phyloP scores from a whole-genome alignment of 2,329 filamentous ascomycete species.

The Ceratocystis cubensis region DNA sequence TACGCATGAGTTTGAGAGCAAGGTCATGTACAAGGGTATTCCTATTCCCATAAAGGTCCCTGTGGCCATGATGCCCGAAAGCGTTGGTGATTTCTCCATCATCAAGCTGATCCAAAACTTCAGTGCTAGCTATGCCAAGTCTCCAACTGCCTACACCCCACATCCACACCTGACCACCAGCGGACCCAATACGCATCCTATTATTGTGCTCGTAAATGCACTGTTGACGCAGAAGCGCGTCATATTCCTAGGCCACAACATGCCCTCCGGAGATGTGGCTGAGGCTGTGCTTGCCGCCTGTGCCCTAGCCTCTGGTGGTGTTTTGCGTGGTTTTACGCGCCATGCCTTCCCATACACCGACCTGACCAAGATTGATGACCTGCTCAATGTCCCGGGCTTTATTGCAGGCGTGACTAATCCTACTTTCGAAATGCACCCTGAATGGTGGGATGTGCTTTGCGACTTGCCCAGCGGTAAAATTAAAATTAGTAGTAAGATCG shows the following conservation, averaged over 20 bases:
- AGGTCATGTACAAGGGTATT: constrained; percentile 89
- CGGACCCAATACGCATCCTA: constrained; percentile 78
- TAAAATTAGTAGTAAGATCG: constrained; percentile 85
- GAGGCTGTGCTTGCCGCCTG: constrained; percentile 98
- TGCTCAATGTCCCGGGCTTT: constrained; percentile 91
- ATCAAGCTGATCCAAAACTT: constrained; percentile 97
- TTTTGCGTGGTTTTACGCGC: constrained; percentile 86
- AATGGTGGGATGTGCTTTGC: constrained; percentile 97
- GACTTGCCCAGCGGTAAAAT: constrained; percentile 85
- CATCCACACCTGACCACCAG: constrained; percentile 91
- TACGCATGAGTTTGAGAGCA: constrained; percentile 95
- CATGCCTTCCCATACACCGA: constrained; percentile 98
- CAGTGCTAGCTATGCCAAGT: constrained; percentile 66
- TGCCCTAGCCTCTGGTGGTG: constrained; percentile 78
- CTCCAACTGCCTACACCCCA: constrained; percentile 69
- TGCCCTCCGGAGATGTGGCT: constrained; percentile 88
- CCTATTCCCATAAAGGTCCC: constrained; percentile 95
- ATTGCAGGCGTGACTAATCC: constrained; percentile 97
- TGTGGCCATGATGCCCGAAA: constrained; percentile 85
- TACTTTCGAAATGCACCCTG: constrained; percentile 83
- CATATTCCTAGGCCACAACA: constrained; percentile 89
- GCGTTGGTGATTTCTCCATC: constrained; percentile 91
- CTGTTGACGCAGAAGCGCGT: constrained; percentile 92
- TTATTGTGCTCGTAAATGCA: constrained; percentile 88
- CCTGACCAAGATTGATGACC: constrained; percentile 91